Evolutionary conservation across 2,329 filamentous ascomycete species (phyloP).

Genomic region (Colletotrichum somersetense): DNA sequence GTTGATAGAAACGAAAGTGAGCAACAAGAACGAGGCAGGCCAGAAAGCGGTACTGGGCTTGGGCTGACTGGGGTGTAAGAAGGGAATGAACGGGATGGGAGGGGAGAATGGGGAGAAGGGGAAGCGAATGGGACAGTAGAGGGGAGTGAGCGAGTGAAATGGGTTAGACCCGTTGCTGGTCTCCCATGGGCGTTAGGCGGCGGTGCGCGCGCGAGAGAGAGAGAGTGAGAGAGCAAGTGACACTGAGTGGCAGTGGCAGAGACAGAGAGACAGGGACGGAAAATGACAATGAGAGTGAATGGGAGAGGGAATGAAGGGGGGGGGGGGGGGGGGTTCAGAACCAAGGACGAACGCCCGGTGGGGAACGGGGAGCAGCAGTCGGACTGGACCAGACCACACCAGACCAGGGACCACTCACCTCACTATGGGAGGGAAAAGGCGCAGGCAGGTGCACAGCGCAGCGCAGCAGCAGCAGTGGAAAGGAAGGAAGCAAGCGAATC

Average conservation of each 20-base stretch:
- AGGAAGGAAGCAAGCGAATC: conserved; percentile 27
- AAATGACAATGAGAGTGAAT: not conserved
- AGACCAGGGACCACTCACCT: not conserved
- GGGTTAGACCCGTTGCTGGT: conserved; percentile 7
- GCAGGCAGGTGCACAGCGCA: conserved; percentile 11
- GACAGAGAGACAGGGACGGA: not conserved
- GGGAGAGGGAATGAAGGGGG: not conserved
- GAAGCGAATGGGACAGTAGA: conserved; percentile 26
- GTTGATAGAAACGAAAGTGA: conserved; percentile 36
- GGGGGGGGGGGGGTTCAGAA: not conserved
- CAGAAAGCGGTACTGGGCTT: conserved; percentile 5
- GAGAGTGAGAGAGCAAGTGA: not conserved
- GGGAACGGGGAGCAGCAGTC: conserved; percentile 1
- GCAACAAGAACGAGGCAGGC: conserved; percentile 21
- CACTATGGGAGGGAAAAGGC: not conserved
- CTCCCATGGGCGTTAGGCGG: conserved; percentile 18
- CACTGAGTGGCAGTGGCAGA: not conserved
- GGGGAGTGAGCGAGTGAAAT: conserved; percentile 1
- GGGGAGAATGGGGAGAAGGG: conserved; percentile 17
- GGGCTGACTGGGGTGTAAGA: conserved; percentile 23
- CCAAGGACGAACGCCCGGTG: conserved; percentile 22
- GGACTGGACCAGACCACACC: not conserved
- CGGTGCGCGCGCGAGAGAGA: not conserved
- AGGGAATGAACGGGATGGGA: conserved; percentile 29
- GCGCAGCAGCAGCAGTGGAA: too few relatives aligned